Conservation (phyloP, 1,284 basidiomycete genomes). For the Pseudozyma tsukubaensis region DNA sequence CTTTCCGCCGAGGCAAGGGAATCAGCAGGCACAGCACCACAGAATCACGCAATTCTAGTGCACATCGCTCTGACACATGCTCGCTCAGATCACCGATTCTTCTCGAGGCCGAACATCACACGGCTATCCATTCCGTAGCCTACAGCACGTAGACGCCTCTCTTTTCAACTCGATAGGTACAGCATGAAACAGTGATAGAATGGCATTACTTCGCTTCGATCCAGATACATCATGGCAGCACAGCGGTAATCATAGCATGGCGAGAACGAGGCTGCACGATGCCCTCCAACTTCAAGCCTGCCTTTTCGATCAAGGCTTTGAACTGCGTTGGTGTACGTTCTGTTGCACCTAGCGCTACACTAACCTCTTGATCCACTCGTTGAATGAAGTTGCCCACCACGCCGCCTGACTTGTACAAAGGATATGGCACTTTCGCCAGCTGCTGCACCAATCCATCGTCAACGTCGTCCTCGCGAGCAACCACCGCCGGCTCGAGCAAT, state of each 20-base stretch:
- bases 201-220: background rate
- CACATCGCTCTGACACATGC: background rate
- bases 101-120: background rate
- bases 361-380: slow-evolving; percentile 23
- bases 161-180: background rate
- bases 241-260: slow-evolving; percentile 20
- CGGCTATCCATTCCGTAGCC: background rate
- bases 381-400: slow-evolving; percentile 14
- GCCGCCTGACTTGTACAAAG: slow-evolving; percentile 25
- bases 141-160: no score
- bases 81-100: background rate
- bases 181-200: background rate
- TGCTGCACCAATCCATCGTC: slow-evolving; percentile 11
- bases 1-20: background rate
- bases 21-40: slow-evolving; percentile 1
- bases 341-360: slow-evolving; percentile 19
- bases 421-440: slow-evolving; percentile 22
- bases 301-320: slow-evolving; percentile 28
- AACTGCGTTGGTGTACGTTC: slow-evolving; percentile 27
- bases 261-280: slow-evolving; percentile 33
- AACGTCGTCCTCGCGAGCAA: background rate
- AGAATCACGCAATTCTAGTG: background rate
- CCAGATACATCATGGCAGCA: slow-evolving; percentile 9
- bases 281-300: slow-evolving; percentile 24
- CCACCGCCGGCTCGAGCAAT: slow-evolving; percentile 36